Base-by-base conservation (phyloP, 345 rosid species). In the Rhizophora apiculata region DNA sequence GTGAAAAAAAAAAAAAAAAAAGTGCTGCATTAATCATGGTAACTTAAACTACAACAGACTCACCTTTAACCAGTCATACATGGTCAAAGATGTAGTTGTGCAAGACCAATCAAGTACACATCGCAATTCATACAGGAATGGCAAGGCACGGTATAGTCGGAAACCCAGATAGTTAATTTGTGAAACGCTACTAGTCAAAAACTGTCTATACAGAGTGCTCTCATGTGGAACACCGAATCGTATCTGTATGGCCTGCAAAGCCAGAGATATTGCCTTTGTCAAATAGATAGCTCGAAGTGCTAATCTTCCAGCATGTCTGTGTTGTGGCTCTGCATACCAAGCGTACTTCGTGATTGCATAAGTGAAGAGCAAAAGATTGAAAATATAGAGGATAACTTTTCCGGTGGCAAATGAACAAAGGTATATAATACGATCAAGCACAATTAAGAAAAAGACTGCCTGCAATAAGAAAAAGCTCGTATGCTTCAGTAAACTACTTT, bases 61-160 rank as follows among this genome's bases (percentile, higher is more conserved):
- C 60, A 82, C 85, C 83, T 82, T 82, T 68, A 79, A 56, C 85
- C 85, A 82, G 65, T 79, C 85, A 55, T 82, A 82, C 85, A 82
- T 79, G 36, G 80, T 82, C 83, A 82, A 75, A 10, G 85, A 79
- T 24, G 85, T 82, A 19, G 85, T 68, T 13, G 85, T 82, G 79
- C 85, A 82, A 49, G 85, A 82, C 85, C 85, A 82, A 69, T 82
- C 85, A 58, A 82, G 85, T 43, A 82, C 85, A 56, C 85, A 82
- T 61, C 85, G 79, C 34, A 82, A 58, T 72, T 82, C 85, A 60
- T 82, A 74, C 31, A 82, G 80, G 71, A 82, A 82, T 20, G 85
- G 85, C 60, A 82, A 57, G 31, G 83, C 81, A n/a, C 83, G 83
- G 70, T 82, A 82, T 16, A 82, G 64, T 30, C 85, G 76, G 68